Evolutionary conservation across 805 yeast genomes (phyloP), one percentile per base, ranked within the genome.

Genomic region (Cyberlindnera sargentensis): DNA sequence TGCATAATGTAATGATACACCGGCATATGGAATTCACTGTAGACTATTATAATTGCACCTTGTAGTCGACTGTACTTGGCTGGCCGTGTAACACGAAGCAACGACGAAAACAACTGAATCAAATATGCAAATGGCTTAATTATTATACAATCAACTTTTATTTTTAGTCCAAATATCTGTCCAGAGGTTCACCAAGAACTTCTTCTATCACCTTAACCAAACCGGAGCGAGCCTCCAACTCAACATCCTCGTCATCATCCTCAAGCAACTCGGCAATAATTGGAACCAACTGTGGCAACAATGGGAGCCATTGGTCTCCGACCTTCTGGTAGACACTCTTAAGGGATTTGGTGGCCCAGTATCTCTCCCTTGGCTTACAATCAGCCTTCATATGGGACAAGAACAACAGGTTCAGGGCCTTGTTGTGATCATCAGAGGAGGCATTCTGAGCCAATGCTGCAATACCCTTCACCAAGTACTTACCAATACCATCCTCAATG

Each of bases 281-380:
- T 31, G 99, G 99, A 49, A 93, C 95, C 53, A 93, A 74, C 60
- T 90, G 96, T 25, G 99, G 99, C 55, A 93, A 72, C 69, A 85
- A 73, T 31, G 83, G 70, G 51, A 93, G 73, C 99, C 98, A 93
- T 61, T 82, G 87, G 56, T 93, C 98, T 43, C 98, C 97, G 55
- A 89, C 83, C 69, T 85, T 85, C 51, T 85, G 84, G 73, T 89
- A 93, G 30, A 93, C 78, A 26, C 80, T 71, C 63, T 86, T 87
- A 61, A 93, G 73, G 2, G 86, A 71, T 61, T 82, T 79, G 42
- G 87, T 76, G 26, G 97, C 80, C 91, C 95, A 84, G 52, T 77
- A 66, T 59, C 84, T 84, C 56, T 82, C 88, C 41, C 68, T 68
- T 6, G 80, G 59, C 36, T 64, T 60, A 49, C 80, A 72, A 3